phyloP scores from a whole-genome alignment of 345 rosid species.

The Iberis pinnata region DNA sequence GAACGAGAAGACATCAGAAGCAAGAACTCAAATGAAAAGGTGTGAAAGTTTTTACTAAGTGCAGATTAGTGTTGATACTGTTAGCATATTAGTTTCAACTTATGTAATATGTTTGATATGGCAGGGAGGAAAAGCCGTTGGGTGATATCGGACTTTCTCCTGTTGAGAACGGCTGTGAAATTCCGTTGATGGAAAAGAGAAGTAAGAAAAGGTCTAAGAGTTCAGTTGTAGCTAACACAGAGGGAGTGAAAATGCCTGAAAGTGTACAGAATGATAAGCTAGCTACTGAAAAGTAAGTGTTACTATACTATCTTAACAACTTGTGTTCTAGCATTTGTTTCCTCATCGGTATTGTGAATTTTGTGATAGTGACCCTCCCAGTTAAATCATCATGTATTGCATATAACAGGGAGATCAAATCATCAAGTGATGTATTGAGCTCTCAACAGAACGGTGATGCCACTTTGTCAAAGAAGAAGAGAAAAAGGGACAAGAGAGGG shows the following conservation, averaged over 20 bases:
- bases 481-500: conserved; percentile 34
- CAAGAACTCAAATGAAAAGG: conserved; percentile 15
- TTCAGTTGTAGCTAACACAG: neutral
- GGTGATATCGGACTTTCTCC: neutral
- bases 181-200: conserved; percentile 13
- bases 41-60: conserved; percentile 9
- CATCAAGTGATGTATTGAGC: conserved; percentile 2
- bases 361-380: neutral
- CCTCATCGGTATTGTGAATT: conserved; percentile 1
- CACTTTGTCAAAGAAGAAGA: conserved; percentile 22
- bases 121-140: conserved; percentile 10
- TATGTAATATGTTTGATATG: neutral
- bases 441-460: conserved; percentile 13
- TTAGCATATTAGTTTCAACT: neutral
- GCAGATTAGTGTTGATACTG: neutral
- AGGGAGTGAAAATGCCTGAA: conserved; percentile 3
- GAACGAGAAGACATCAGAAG: conserved; percentile 17
- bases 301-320: neutral
- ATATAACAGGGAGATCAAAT: conserved; percentile 14
- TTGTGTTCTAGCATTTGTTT: neutral
- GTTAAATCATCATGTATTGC: neutral
- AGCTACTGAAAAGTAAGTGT: conserved; percentile 21
- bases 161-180: conserved; percentile 4
- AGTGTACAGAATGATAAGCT: conserved; percentile 29
- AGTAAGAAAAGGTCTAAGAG: conserved; percentile 14